Percentiles rank a stretch among this genome's conserved stretches.
Evolutionary conservation across 345 rosid genomes (phyloP).

Genomic region (Anastatica hierochuntica): DNA sequence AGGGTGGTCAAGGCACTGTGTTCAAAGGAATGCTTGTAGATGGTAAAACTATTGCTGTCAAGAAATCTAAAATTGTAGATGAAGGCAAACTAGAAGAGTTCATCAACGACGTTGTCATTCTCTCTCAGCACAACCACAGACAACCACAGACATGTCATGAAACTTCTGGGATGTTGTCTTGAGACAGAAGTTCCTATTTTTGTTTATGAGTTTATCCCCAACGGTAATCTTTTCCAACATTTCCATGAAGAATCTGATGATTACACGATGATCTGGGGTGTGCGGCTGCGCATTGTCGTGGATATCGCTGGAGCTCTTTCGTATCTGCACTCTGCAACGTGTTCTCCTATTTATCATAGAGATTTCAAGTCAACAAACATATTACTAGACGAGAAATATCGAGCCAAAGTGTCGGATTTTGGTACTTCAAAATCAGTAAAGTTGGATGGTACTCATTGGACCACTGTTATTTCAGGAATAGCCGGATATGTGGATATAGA

Average conservation of each 20-base stretch:
- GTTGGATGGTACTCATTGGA: background rate
- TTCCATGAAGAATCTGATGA: slow-evolving; percentile 9
- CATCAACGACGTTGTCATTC: slow-evolving; percentile 32
- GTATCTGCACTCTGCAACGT: slow-evolving; percentile 24
- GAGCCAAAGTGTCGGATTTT: slow-evolving; percentile 5
- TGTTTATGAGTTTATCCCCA: slow-evolving; percentile 27
- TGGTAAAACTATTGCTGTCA: slow-evolving; percentile 25
- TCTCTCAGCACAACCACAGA: slow-evolving; percentile 35
- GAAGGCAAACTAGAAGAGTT: slow-evolving; percentile 30
- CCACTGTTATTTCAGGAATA: background rate
- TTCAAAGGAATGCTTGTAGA: slow-evolving; percentile 2
- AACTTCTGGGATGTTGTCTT: slow-evolving; percentile 33
- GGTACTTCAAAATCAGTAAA: slow-evolving; percentile 6
- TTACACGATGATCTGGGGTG: slow-evolving; percentile 18
- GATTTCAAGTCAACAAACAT: slow-evolving; percentile 23
- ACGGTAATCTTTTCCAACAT: slow-evolving; percentile 31
- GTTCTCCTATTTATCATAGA: slow-evolving; percentile 25
- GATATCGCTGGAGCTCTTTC: slow-evolving; percentile 21
- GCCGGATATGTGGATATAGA: slow-evolving; percentile 5
- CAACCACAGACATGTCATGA: slow-evolving; percentile 26
- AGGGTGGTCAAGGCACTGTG: slow-evolving; percentile 32
- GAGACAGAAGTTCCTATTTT: slow-evolving; percentile 34
- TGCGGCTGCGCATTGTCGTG: slow-evolving; percentile 20
- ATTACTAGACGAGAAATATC: slow-evolving; percentile 2
- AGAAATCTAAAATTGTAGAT: slow-evolving; percentile 30